These are phyloP conservation scores for Hemileia vastatrix DNA, from an alignment of 1,284 basidiomycete species.

Conservation along the genomic window DNA sequence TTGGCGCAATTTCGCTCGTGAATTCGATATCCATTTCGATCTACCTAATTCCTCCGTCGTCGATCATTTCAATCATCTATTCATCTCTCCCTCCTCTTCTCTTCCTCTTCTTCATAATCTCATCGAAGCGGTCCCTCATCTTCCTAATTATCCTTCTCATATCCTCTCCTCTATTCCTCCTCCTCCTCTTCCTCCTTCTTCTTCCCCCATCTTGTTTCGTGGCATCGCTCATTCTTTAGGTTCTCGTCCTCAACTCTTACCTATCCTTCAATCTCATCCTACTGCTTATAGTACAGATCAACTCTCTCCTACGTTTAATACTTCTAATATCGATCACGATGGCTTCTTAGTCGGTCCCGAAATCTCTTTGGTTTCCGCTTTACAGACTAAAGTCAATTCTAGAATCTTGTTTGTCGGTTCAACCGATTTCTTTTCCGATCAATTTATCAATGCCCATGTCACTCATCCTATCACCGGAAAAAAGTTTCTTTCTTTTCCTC, in stretches of 20 bases:
- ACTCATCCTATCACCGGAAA: conserved; percentile 5
- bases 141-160: conserved; percentile 55
- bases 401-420: conserved; percentile 74
- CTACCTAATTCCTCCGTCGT: conserved; percentile 46
- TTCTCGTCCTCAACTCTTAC: conserved; percentile 69
- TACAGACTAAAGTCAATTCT: conserved; percentile 72
- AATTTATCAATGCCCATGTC: conserved; percentile 27
- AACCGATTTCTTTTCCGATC: conserved; percentile 60
- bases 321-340: conserved; percentile 49
- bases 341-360: conserved; percentile 63
- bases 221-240: conserved; percentile 65
- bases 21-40: conserved; percentile 52
- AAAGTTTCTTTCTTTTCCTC: conserved; percentile 3
- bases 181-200: conserved; percentile 49
- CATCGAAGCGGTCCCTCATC: conserved; percentile 59
- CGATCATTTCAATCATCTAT: conserved; percentile 47
- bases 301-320: conserved; percentile 60
- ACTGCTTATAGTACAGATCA: conserved; percentile 54
- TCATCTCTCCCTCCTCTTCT: conserved; percentile 3
- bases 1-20: conserved; percentile 50
- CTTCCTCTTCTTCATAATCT: conserved; percentile 52
- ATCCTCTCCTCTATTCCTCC: conserved; percentile 48
- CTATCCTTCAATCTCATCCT: conserved; percentile 64
- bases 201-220: conserved; percentile 57
- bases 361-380: conserved; percentile 68